Conservation (phyloP, 805 yeast genomes). For the Yamadazyma olivae region DNA sequence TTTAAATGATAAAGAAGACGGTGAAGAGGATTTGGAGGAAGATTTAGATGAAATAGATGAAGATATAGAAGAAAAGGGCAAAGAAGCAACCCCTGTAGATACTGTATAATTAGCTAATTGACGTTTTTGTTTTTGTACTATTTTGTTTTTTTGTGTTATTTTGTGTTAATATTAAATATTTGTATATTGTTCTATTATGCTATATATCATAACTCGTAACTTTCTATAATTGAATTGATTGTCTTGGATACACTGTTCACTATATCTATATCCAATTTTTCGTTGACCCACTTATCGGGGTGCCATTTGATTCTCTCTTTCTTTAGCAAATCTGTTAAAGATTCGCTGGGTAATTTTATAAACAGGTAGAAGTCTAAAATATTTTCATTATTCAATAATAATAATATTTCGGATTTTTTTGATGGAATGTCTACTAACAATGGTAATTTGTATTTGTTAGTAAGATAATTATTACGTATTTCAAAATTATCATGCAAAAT, state of each 20-base stretch:
- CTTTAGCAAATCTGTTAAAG: conserved; percentile 27
- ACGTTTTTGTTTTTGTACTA: neutral
- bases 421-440: conserved; percentile 9
- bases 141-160: neutral
- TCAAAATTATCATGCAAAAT: neutral
- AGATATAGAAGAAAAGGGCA: conserved; percentile 5
- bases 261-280: conserved; percentile 20
- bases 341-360: conserved; percentile 14
- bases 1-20: conserved; percentile 24
- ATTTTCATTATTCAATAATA: conserved; percentile 17
- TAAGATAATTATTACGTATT: conserved; percentile 5
- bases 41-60: conserved; percentile 18
- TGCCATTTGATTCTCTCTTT: conserved; percentile 65
- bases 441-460: conserved; percentile 9
- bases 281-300: conserved; percentile 57
- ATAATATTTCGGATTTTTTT: conserved; percentile 10
- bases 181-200: neutral
- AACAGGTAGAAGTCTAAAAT: conserved; percentile 25
- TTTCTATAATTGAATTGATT: conserved; percentile 27
- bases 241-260: conserved; percentile 28
- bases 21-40: conserved; percentile 38
- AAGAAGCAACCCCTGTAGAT: conserved; percentile 9
- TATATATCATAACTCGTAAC: conserved; percentile 9
- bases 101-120: neutral
- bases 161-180: neutral